Conservation (phyloP, 371 early-diverging fungal genomes). For the Mortierella sp. region DNA sequence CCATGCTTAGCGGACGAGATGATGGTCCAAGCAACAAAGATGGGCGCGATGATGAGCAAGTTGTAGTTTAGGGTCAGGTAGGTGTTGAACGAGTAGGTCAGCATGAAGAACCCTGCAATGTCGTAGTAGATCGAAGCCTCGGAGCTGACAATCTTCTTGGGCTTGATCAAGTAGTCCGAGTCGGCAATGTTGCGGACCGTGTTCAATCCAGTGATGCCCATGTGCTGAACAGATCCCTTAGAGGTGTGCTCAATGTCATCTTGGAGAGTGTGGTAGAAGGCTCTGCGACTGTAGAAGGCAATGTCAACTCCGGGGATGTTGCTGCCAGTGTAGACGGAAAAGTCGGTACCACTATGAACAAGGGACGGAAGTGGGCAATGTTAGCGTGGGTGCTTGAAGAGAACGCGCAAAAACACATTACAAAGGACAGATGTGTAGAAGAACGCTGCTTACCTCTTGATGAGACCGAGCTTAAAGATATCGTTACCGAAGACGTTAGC, state of each 20-base stretch:
- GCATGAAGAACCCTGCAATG: slow-evolving; percentile 65
- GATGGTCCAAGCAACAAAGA: slow-evolving; percentile 52
- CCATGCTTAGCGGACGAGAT: slow-evolving; percentile 33
- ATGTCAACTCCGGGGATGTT: slow-evolving; percentile 82
- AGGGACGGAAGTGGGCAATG: neutral
- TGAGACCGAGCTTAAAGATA: slow-evolving; percentile 70
- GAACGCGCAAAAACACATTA: no score
- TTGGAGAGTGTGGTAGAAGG: slow-evolving; percentile 79
- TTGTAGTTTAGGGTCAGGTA: slow-evolving; percentile 59
- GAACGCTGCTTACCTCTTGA: slow-evolving; percentile 64
- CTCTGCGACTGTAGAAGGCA: slow-evolving; percentile 78
- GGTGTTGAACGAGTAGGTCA: slow-evolving; percentile 63
- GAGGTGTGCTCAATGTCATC: slow-evolving; percentile 70
- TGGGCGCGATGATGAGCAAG: slow-evolving; percentile 58
- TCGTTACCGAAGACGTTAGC: slow-evolving; percentile 78
- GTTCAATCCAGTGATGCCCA: slow-evolving; percentile 71
- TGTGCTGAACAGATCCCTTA: slow-evolving; percentile 69
- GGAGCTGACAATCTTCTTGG: slow-evolving; percentile 46
- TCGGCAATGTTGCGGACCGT: slow-evolving; percentile 61
- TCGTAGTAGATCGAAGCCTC: slow-evolving; percentile 66
- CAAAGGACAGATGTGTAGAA: neutral
- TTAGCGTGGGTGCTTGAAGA: neutral
- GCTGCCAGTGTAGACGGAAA: slow-evolving; percentile 67
- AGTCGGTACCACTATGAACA: slow-evolving; percentile 74
- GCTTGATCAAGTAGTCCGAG: slow-evolving; percentile 56